phyloP scores from a whole-genome alignment of 495 filamentous ascomycete genomes.

The Penicillium egyptiacum region DNA sequence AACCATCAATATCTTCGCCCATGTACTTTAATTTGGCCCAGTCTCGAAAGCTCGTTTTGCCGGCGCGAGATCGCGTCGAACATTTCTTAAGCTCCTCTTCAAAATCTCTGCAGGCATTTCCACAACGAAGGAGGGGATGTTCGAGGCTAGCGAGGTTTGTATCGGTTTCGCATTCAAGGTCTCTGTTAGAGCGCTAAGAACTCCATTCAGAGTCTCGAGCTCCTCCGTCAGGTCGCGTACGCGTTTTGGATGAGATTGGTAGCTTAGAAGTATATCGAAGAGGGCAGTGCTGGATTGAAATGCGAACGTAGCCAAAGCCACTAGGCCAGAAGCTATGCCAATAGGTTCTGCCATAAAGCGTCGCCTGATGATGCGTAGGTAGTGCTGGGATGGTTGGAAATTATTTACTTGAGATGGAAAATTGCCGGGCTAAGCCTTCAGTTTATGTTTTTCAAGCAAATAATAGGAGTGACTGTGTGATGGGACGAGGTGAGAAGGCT shows the following conservation, averaged over 20 bases:
- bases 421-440: conserved; percentile 3
- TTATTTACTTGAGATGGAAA: not conserved
- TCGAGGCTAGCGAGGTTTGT: conserved; percentile 20
- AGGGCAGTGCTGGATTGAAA: conserved; percentile 42
- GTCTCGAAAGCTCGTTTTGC: conserved; percentile 28
- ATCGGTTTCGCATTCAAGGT: conserved; percentile 20
- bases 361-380: not conserved
- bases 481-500: conserved; percentile 3
- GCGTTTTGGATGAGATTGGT: conserved; percentile 35
- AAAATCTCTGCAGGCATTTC: conserved; percentile 30
- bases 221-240: conserved; percentile 45
- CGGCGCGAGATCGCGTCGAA: conserved; percentile 16
- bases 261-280: conserved; percentile 42
- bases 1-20: conserved; percentile 33
- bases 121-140: conserved; percentile 28
- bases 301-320: conserved; percentile 35
- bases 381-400: not conserved
- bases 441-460: not conserved
- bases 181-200: conserved; percentile 35
- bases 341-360: not conserved
- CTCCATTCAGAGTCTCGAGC: conserved; percentile 39
- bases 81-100: conserved; percentile 25
- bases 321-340: not conserved
- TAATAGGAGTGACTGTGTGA: not conserved
- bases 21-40: conserved; percentile 34